Base-by-base conservation (phyloP, 2,329 filamentous ascomycete genomes). In the Phyllosticta paracitricarpa region DNA sequence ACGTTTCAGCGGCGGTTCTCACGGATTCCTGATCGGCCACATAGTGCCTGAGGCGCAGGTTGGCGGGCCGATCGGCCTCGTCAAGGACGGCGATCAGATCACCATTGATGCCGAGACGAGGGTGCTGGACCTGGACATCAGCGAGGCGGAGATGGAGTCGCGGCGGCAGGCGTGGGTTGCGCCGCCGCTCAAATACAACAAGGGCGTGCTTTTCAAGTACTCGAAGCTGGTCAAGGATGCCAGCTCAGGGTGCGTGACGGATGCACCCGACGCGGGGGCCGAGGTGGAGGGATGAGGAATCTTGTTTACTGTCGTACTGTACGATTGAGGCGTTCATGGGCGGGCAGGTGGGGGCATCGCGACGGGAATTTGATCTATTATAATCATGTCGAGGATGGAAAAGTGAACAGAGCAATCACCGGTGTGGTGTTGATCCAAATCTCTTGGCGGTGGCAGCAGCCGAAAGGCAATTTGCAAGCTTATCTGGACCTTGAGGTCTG, bases 11-110 rank as follows among this genome's bases (percentile, higher is more conserved):
- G 91, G 91, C 62, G 91, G 89, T 58, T 88, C 84, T 64, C 89
- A 94, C 81, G 89, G 89, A 51, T 94, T 94, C 82, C 78, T 94
- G 67, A 93, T 94, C 68, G 89, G 89, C 1, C 89, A 94, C 75
- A 88, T 96, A 64, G 89, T 92, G 51, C 91, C 91, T 26, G 91
- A 96, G 77, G 91, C 91, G 8, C 87, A 89, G 71, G 89, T 89
- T 66, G 91, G 91, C 57, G 91, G 91, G 0, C 91, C 91, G 2
- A 94, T 96, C 64, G 91, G 84, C 14, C 81, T 96, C 10, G 88
- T 94, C n/a, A 74, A 82, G 67, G 87, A 96, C 66, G 91, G 91
- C 26, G 91, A 96, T 71, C 81, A 81, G 62, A 88, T 96, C 66
- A 84, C 86, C 56, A 95, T 96, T 63, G 89, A 96, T 69, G 89